These are phyloP conservation scores for Mycogone perniciosa DNA, from an alignment of 2,329 filamentous ascomycete genomes.

Conservation along the genomic window DNA sequence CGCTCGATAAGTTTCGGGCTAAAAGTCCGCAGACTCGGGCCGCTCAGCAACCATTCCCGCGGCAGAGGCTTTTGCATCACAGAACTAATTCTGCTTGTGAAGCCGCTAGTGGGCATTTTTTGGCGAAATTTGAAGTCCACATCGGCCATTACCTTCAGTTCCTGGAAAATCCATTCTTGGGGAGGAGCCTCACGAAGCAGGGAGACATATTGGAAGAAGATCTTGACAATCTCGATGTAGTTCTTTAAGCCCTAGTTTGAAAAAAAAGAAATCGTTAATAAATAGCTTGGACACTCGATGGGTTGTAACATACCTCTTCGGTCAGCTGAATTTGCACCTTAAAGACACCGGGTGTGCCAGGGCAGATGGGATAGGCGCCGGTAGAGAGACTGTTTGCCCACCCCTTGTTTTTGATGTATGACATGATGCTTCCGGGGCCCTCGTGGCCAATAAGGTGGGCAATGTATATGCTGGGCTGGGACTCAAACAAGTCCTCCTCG, in stretches of 20 bases:
- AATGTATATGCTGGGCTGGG: slow-evolving; percentile 78
- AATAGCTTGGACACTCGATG: not conserved
- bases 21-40: slow-evolving; percentile 70
- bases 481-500: slow-evolving; percentile 71
- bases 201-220: slow-evolving; percentile 85
- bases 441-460: slow-evolving; percentile 89
- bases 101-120: slow-evolving; percentile 82
- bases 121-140: slow-evolving; percentile 94
- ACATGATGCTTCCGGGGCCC: slow-evolving; percentile 84
- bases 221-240: slow-evolving; percentile 75
- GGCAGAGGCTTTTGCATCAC: slow-evolving; percentile 90
- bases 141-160: slow-evolving; percentile 83
- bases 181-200: slow-evolving; percentile 75
- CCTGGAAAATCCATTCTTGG: slow-evolving; percentile 88
- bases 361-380: slow-evolving; percentile 68
- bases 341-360: slow-evolving; percentile 71
- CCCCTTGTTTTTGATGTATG: slow-evolving; percentile 82
- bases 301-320: slow-evolving; percentile 54
- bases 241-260: slow-evolving; percentile 56
- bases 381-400: slow-evolving; percentile 82
- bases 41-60: slow-evolving; percentile 81
- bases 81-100: slow-evolving; percentile 76
- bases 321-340: slow-evolving; percentile 74
- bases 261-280: slow-evolving; percentile 7
- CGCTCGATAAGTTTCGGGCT: slow-evolving; percentile 69